phyloP scores from a whole-genome alignment of 2,329 filamentous ascomycete species.

The Lithohypha guttulata region DNA sequence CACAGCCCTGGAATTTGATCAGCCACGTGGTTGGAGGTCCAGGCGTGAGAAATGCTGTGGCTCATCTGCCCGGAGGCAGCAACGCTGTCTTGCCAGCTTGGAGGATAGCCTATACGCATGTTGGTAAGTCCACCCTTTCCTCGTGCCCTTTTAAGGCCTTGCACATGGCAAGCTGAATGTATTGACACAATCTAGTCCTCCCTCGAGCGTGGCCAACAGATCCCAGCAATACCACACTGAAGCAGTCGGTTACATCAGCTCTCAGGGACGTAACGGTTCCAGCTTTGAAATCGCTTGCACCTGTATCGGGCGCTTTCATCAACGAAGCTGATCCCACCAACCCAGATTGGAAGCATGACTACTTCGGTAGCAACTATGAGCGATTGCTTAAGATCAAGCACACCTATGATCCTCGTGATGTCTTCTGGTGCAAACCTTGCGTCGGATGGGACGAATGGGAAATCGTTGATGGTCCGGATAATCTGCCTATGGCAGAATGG shows the following conservation, averaged over 20 bases:
- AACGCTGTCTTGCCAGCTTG: slow-evolving; percentile 26
- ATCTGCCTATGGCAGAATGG: neutral
- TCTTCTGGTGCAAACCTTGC: slow-evolving; percentile 23
- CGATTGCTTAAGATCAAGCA: slow-evolving; percentile 25
- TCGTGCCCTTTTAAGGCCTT: neutral
- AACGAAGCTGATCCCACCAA: slow-evolving; percentile 31
- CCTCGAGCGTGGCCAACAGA: slow-evolving; percentile 13
- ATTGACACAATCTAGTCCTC: slow-evolving; percentile 9
- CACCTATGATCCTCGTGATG: slow-evolving; percentile 23
- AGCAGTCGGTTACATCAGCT: slow-evolving; percentile 11
- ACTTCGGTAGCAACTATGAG: slow-evolving; percentile 30
- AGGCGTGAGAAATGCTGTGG: slow-evolving; percentile 22
- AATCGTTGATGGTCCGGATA: neutral
- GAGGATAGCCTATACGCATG: slow-evolving; percentile 26
- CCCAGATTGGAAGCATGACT: slow-evolving; percentile 30
- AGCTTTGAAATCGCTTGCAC: slow-evolving; percentile 23
- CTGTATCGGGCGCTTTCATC: slow-evolving; percentile 23
- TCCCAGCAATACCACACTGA: slow-evolving; percentile 12
- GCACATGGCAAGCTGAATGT: neutral
- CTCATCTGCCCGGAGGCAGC: slow-evolving; percentile 21
- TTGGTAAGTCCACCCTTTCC: slow-evolving; percentile 11
- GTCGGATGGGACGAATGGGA: slow-evolving; percentile 24
- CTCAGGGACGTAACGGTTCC: slow-evolving; percentile 15
- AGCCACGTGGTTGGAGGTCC: slow-evolving; percentile 19
- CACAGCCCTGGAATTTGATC: slow-evolving; percentile 1